A percentile compares a stretch with the other conserved stretches of the same genome.
Conservation (phyloP, 371 early-diverging fungal species). For the Saksenaea vasiformis region DNA sequence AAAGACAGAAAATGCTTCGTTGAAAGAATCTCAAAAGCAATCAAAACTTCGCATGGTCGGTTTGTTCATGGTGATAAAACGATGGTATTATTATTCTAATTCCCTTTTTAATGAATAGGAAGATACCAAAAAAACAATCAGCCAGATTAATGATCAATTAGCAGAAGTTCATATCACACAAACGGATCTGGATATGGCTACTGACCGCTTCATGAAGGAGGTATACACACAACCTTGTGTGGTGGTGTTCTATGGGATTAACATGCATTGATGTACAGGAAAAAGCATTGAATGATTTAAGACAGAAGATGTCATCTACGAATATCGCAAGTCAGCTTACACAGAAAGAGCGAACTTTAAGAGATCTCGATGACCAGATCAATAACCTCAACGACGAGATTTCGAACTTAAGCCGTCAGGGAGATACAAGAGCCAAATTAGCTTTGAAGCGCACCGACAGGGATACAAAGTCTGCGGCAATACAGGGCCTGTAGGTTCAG, state of each 20-base stretch:
- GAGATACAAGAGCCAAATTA: slow-evolving; percentile 62
- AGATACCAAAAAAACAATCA: slow-evolving; percentile 11
- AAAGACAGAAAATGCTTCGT: slow-evolving; percentile 18
- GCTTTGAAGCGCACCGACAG: slow-evolving; percentile 50
- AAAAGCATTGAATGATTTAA: not conserved
- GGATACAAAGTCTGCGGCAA: slow-evolving; percentile 33
- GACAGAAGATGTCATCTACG: not conserved
- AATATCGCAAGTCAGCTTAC: slow-evolving; percentile 9
- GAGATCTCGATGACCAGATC: slow-evolving; percentile 33
- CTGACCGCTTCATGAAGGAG: slow-evolving; percentile 11
- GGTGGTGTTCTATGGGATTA: slow-evolving; percentile 4
- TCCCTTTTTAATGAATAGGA: slow-evolving; percentile 5
- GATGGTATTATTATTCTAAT: not conserved
- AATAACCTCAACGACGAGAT: slow-evolving; percentile 50
- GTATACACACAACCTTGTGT: not conserved
- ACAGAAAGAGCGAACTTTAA: slow-evolving; percentile 26
- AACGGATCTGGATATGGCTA: slow-evolving; percentile 16
- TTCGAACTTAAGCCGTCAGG: slow-evolving; percentile 47
- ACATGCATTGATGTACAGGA: not conserved
- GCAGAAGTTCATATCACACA: slow-evolving; percentile 7
- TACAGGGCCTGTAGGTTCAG: slow-evolving; percentile 24
- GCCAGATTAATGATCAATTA: slow-evolving; percentile 21
- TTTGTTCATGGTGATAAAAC: not conserved
- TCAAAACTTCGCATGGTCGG: slow-evolving; percentile 22
- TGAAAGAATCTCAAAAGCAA: slow-evolving; percentile 20